Conservation (phyloP, 805 yeast genomes). For the Suhomyces pyralidae region DNA sequence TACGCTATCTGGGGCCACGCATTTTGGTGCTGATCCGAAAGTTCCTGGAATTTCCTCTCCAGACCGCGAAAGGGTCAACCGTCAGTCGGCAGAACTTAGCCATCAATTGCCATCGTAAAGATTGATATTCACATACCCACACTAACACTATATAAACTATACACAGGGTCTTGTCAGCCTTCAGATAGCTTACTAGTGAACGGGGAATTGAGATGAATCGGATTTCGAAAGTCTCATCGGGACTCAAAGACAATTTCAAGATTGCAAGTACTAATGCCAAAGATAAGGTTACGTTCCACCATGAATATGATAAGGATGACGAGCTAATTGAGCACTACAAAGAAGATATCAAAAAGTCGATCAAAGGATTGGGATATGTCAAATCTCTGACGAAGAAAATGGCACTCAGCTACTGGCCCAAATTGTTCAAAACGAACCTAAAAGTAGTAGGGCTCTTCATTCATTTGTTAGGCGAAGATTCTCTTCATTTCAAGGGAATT, state of each 20-base stretch:
- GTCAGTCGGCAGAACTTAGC: background rate
- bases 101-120: background rate
- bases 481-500: conserved; percentile 35
- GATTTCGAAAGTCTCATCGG: conserved; percentile 8
- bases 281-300: conserved; percentile 8
- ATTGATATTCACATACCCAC: background rate
- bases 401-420: conserved; percentile 24
- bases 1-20: background rate
- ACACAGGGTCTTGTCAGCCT: background rate
- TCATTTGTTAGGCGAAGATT: conserved; percentile 30
- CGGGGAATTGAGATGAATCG: conserved; percentile 4
- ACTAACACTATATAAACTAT: too few species aligned
- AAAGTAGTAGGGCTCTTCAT: conserved; percentile 29
- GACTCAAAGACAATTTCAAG: conserved; percentile 12
- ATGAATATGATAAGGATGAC: conserved; percentile 10
- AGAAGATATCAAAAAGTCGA: conserved; percentile 16
- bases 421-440: conserved; percentile 30
- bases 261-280: conserved; percentile 9
- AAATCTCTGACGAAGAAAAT: conserved; percentile 22
- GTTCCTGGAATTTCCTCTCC: background rate
- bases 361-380: conserved; percentile 44
- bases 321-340: conserved; percentile 12
- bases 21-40: background rate
- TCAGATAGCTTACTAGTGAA: background rate
- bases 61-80: background rate